phyloP scores from a whole-genome alignment of 2,329 filamentous ascomycete genomes.

The Leptographium wingfieldii region DNA sequence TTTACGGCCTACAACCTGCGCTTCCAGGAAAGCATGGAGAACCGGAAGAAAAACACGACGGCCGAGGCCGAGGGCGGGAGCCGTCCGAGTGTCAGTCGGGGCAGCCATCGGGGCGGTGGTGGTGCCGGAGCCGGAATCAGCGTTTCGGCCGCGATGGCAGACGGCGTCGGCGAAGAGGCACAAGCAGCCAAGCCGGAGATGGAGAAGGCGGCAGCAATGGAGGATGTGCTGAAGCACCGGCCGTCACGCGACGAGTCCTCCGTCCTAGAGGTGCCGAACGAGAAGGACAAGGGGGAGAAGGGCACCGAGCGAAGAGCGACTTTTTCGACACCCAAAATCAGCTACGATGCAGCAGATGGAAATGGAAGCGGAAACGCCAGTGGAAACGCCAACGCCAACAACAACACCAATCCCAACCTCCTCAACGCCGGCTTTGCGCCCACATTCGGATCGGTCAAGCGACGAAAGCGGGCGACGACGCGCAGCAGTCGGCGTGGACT shows the following conservation, averaged over 20 bases:
- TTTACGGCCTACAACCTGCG: conserved; percentile 64
- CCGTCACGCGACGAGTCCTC: background rate
- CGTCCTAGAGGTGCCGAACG: background rate
- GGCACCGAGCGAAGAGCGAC: conserved; percentile 33
- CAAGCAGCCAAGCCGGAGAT: conserved; percentile 14
- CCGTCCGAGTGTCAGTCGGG: background rate
- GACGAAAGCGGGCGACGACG: conserved; percentile 56
- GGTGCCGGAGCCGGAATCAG: conserved; percentile 10
- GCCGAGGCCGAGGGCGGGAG: conserved; percentile 14
- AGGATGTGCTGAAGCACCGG: conserved; percentile 15
- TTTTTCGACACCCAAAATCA: conserved; percentile 39
- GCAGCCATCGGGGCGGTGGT: conserved; percentile 9
- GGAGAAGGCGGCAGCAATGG: conserved; percentile 18
- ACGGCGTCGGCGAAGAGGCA: conserved; percentile 13
- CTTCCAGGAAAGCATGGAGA: conserved; percentile 57
- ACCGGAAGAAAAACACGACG: conserved; percentile 33
- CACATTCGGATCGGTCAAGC: conserved; percentile 38
- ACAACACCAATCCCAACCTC: background rate
- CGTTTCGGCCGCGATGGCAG: background rate
- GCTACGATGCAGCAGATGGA: background rate
- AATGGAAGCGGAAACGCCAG: conserved; percentile 10
- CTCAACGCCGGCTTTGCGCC: conserved; percentile 9
- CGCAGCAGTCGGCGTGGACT: conserved; percentile 54
- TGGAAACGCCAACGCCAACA: background rate
- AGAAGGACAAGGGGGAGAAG: conserved; percentile 7